Percentiles rank a stretch among this genome's conserved stretches.
phyloP scores from a whole-genome alignment of 176 grass and related monocot genomes.

The Oryza glaberrima region DNA sequence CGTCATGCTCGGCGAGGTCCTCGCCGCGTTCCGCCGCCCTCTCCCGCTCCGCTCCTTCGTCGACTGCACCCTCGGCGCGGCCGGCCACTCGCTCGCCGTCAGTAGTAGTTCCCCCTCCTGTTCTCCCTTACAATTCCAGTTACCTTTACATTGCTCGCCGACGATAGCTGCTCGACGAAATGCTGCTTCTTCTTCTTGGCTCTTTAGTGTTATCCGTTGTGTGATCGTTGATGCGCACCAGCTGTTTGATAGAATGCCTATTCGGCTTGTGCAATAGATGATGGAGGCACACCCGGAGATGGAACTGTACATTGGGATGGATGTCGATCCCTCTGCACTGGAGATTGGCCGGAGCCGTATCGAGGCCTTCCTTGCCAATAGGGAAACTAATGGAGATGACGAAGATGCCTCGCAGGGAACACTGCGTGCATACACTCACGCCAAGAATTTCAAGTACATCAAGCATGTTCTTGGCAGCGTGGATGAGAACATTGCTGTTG shows the following conservation, averaged over 20 bases:
- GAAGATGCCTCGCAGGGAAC: constrained; percentile 28
- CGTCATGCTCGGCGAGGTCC: constrained; percentile 78
- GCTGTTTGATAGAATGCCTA: constrained; percentile 50
- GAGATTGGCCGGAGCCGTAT: constrained; percentile 58
- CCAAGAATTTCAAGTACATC: constrained; percentile 92
- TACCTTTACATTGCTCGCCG: background rate
- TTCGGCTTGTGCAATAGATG: constrained; percentile 53
- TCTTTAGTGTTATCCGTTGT: background rate
- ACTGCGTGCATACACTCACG: constrained; percentile 55
- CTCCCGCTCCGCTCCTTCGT: constrained; percentile 78
- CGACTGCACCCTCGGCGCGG: constrained; percentile 93
- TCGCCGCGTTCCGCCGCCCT: constrained; percentile 58
- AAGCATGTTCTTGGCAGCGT: constrained; percentile 58
- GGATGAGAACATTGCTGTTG: constrained; percentile 33
- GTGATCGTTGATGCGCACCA: background rate
- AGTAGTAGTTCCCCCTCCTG: constrained; percentile 18
- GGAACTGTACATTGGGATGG: constrained; percentile 90
- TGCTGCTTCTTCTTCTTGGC: background rate
- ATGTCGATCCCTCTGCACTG: constrained; percentile 72
- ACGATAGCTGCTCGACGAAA: background rate
- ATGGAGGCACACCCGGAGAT: constrained; percentile 89
- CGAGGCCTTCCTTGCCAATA: constrained; percentile 51
- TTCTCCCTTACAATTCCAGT: background rate
- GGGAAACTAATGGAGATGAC: background rate
- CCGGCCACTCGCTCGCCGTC: constrained; percentile 78